These are phyloP conservation scores for Thermoascus crustaceus DNA, from an alignment of 2,329 filamentous ascomycete genomes.

Conservation along the genomic window DNA sequence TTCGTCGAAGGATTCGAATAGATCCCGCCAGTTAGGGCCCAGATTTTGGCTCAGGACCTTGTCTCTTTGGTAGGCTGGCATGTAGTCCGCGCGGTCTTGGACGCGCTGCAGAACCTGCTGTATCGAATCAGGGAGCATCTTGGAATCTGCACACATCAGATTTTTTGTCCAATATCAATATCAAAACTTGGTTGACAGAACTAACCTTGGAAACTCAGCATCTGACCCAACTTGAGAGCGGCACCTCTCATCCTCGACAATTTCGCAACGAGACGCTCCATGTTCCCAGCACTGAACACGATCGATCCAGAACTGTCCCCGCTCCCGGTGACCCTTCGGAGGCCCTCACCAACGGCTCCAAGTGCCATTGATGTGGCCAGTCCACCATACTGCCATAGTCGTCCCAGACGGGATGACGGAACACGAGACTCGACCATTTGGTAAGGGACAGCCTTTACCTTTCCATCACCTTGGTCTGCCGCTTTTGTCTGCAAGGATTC, in stretches of 20 bases:
- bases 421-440: constrained; percentile 81
- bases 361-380: constrained; percentile 93
- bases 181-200: constrained; percentile 2
- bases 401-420: constrained; percentile 74
- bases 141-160: constrained; percentile 54
- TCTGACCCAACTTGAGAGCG: constrained; percentile 92
- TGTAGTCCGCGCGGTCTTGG: constrained; percentile 94
- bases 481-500: constrained; percentile 20
- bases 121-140: constrained; percentile 81
- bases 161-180: neutral
- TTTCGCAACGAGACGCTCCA: constrained; percentile 87
- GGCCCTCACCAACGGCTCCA: constrained; percentile 75
- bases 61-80: constrained; percentile 89
- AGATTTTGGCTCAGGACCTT: constrained; percentile 72
- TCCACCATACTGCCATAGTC: constrained; percentile 91
- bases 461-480: constrained; percentile 3
- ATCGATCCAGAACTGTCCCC: constrained; percentile 59
- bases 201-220: constrained; percentile 84
- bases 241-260: constrained; percentile 94
- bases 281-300: constrained; percentile 79
- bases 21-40: constrained; percentile 71
- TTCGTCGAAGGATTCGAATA: constrained; percentile 81
- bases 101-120: constrained; percentile 87
- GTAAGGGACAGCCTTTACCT: constrained; percentile 41
- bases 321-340: constrained; percentile 70